Conservation (phyloP, 2,329 filamentous ascomycete genomes). For the Alternaria sp. region DNA sequence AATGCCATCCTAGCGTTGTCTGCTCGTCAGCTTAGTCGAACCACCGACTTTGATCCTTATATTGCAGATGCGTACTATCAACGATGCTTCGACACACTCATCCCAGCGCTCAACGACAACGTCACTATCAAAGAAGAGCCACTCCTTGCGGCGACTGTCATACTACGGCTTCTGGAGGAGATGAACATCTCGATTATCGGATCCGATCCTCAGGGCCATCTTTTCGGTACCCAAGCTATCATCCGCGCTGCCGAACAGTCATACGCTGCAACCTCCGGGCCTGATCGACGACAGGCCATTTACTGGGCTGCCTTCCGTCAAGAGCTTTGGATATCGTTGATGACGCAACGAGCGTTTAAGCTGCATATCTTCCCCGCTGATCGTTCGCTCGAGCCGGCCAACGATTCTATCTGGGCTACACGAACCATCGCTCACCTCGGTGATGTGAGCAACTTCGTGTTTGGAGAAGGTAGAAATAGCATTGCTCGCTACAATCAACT, state of each 20-base stretch:
- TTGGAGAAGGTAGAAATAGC: conserved; percentile 46
- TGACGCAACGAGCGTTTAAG: conserved; percentile 49
- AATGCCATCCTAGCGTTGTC: conserved; percentile 56
- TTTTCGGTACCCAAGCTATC: conserved; percentile 51
- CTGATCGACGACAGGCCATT: conserved; percentile 47
- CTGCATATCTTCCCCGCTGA: conserved; percentile 51
- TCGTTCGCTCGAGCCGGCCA: conserved; percentile 51
- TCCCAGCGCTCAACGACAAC: conserved; percentile 52
- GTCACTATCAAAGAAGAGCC: conserved; percentile 53
- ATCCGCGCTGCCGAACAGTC: conserved; percentile 47
- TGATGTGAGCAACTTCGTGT: conserved; percentile 50
- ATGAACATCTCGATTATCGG: conserved; percentile 53
- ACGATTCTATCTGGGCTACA: conserved; percentile 55
- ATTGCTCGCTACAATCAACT: conserved; percentile 41
- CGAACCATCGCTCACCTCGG: conserved; percentile 52
- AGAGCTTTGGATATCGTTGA: conserved; percentile 50
- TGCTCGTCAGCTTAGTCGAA: conserved; percentile 54
- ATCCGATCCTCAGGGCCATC: conserved; percentile 49
- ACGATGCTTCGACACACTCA: conserved; percentile 52
- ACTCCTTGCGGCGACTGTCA: conserved; percentile 53
- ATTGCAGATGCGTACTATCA: conserved; percentile 56
- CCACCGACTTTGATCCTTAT: conserved; percentile 51
- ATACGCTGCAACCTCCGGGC: conserved; percentile 42
- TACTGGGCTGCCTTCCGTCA: conserved; percentile 52
- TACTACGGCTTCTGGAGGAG: conserved; percentile 54